phyloP scores from a whole-genome alignment of 768 basidiomycete genomes.

The Mycena vitilis region DNA sequence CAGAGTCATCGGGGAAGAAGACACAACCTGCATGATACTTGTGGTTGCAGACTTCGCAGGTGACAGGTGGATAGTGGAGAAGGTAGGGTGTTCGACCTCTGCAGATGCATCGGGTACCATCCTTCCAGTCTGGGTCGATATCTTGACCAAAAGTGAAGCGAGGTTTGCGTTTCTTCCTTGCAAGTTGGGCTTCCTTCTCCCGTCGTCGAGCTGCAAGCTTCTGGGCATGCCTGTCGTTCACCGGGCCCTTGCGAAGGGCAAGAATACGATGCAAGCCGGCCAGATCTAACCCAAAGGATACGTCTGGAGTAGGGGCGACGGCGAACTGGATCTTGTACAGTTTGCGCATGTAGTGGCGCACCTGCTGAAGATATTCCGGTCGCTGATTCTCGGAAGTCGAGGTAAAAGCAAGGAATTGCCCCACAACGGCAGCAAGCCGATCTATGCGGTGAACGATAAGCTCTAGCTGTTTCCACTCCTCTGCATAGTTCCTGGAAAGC shows the following conservation, averaged over 20 bases:
- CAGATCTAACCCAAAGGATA: slow-evolving; percentile 85
- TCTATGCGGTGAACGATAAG: slow-evolving; percentile 84
- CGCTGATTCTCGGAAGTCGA: slow-evolving; percentile 77
- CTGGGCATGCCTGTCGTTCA: slow-evolving; percentile 46
- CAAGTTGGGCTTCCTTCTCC: slow-evolving; percentile 27
- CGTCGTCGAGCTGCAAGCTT: slow-evolving; percentile 32
- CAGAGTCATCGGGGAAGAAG: slow-evolving; percentile 68
- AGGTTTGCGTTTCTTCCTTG: slow-evolving; percentile 66
- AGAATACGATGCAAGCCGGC: slow-evolving; percentile 86
- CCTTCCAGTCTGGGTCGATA: slow-evolving; percentile 76
- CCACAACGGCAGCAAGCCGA: slow-evolving; percentile 77
- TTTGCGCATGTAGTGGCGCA: slow-evolving; percentile 92
- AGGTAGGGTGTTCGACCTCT: slow-evolving; percentile 74
- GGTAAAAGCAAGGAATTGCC: slow-evolving; percentile 82
- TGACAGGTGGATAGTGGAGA: slow-evolving; percentile 69
- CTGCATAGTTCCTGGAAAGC: slow-evolving; percentile 81
- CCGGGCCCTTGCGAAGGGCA: slow-evolving; percentile 66
- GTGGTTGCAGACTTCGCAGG: slow-evolving; percentile 74
- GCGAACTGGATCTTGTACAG: slow-evolving; percentile 90
- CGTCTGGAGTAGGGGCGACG: slow-evolving; percentile 84
- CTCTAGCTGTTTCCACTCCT: slow-evolving; percentile 84
- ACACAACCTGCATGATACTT: slow-evolving; percentile 83
- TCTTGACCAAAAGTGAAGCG: slow-evolving; percentile 84
- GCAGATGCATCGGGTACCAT: slow-evolving; percentile 86
- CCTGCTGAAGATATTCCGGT: slow-evolving; percentile 82